Evolutionary conservation across 176 grass and related monocot genomes (phyloP).

Genomic region (Coix lacrymajobi): DNA sequence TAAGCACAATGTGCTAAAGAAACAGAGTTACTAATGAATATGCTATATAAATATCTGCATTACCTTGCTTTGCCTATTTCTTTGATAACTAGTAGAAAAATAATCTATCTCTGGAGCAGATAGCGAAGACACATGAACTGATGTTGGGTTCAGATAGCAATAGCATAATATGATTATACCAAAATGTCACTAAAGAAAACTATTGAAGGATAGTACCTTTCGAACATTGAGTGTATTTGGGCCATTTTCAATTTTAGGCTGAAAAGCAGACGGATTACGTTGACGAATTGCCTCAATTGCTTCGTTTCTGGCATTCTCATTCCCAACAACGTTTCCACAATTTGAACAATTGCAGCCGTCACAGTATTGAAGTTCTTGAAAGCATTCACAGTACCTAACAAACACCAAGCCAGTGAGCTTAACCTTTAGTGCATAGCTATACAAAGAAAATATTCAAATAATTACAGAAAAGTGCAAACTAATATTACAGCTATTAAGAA

Average conservation of each 20-base stretch:
- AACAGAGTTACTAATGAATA: neutral
- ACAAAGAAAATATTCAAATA: slow-evolving; percentile 16
- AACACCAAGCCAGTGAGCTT: slow-evolving; percentile 9
- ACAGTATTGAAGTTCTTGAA: slow-evolving; percentile 60
- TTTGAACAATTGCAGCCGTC: slow-evolving; percentile 67
- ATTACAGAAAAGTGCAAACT: neutral
- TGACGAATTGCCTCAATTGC: slow-evolving; percentile 45
- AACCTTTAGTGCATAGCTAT: neutral
- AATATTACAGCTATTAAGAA: neutral
- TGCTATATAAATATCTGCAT: neutral
- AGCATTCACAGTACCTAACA: slow-evolving; percentile 75
- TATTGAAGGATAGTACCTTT: slow-evolving; percentile 36
- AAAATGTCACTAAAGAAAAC: slow-evolving; percentile 8
- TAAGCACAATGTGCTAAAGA: neutral
- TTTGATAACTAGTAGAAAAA: neutral
- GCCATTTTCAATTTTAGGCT: slow-evolving; percentile 68
- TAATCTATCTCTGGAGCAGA: neutral
- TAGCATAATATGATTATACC: neutral
- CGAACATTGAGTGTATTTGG: slow-evolving; percentile 26
- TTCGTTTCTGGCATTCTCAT: slow-evolving; percentile 48
- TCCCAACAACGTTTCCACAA: slow-evolving; percentile 55
- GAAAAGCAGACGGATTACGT: slow-evolving; percentile 67
- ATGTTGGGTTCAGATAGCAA: neutral
- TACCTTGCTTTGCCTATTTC: neutral
- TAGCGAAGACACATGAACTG: neutral